A percentile compares a stretch with the other conserved stretches of the same genome.
Evolutionary conservation across 176 grass and related monocot species (phyloP).

Genomic region (Avena atlantica): DNA sequence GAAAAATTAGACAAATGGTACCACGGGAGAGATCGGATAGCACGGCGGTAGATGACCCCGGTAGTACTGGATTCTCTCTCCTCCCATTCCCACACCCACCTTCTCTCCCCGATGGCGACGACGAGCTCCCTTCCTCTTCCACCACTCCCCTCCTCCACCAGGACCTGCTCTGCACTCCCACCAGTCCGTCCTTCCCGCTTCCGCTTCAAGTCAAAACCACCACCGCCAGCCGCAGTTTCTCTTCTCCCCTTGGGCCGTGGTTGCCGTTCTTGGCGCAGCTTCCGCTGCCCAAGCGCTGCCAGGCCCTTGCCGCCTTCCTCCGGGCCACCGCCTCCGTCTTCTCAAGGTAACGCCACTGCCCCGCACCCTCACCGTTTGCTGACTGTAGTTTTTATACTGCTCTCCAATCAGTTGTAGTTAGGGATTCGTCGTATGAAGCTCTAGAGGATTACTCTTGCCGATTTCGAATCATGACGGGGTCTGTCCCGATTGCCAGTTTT

Average conservation of each 20-base stretch:
- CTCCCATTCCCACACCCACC: background rate
- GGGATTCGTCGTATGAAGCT: background rate
- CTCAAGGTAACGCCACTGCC: slow-evolving; percentile 32
- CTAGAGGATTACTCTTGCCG: background rate
- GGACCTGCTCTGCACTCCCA: background rate
- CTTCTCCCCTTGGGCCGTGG: slow-evolving; percentile 3
- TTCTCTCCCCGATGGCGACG: slow-evolving; percentile 38
- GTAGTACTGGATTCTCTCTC: background rate
- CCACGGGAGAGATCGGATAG: too few relatives aligned
- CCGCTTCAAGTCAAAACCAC: slow-evolving; percentile 4
- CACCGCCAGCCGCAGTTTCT: background rate
- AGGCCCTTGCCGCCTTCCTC: slow-evolving; percentile 51
- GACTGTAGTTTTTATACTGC: background rate
- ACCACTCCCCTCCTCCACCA: background rate
- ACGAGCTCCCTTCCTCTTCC: slow-evolving; percentile 19
- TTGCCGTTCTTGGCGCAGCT: slow-evolving; percentile 10
- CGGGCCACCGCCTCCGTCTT: slow-evolving; percentile 43
- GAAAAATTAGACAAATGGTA: too few relatives aligned
- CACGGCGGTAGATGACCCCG: too few relatives aligned
- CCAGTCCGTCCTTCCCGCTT: slow-evolving; percentile 6
- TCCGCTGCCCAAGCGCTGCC: slow-evolving; percentile 38
- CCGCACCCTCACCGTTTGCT: background rate
- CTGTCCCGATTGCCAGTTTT: background rate
- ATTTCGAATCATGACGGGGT: background rate
- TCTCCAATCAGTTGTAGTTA: background rate